These are phyloP conservation scores for Globisporangium perplexum DNA, from an alignment of 352 stramenopile genomes.

Conservation along the genomic window DNA sequence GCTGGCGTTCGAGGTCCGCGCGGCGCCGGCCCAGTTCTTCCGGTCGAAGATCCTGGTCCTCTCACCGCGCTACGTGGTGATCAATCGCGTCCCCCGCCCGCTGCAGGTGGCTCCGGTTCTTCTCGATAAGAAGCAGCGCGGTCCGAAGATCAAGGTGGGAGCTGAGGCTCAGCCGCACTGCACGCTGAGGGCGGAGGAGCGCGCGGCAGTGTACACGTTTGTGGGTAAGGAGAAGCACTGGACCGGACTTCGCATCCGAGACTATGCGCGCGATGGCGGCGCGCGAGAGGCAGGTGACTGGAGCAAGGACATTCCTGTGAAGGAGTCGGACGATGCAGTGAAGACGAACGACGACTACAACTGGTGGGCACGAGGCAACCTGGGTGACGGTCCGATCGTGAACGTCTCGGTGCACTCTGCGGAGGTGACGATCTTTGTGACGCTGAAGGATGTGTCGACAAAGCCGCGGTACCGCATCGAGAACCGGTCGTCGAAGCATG, in stretches of 20 bases:
- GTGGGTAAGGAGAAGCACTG: constrained; percentile 67
- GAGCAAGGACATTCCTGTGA: constrained; percentile 45
- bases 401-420: constrained; percentile 54
- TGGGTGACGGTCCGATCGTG: constrained; percentile 70
- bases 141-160: constrained; percentile 23
- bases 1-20: constrained; percentile 75
- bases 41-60: constrained; percentile 79
- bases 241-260: constrained; percentile 55
- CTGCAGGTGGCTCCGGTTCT: constrained; percentile 72
- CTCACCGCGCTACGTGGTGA: constrained; percentile 67
- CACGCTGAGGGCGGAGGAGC: constrained; percentile 44
- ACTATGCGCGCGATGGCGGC: constrained; percentile 37
- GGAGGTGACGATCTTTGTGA: constrained; percentile 67
- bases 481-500: constrained; percentile 68
- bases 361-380: constrained; percentile 63
- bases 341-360: constrained; percentile 35
- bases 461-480: constrained; percentile 79
- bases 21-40: constrained; percentile 75
- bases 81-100: constrained; percentile 53
- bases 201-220: constrained; percentile 62
- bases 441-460: constrained; percentile 59
- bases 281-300: constrained; percentile 46
- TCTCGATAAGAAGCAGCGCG: constrained; percentile 67
- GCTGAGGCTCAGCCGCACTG: constrained; percentile 27
- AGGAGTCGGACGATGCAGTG: constrained; percentile 22